These are phyloP conservation scores for Pholiota microspora DNA, from an alignment of 768 basidiomycete genomes.

Conservation along the genomic window DNA sequence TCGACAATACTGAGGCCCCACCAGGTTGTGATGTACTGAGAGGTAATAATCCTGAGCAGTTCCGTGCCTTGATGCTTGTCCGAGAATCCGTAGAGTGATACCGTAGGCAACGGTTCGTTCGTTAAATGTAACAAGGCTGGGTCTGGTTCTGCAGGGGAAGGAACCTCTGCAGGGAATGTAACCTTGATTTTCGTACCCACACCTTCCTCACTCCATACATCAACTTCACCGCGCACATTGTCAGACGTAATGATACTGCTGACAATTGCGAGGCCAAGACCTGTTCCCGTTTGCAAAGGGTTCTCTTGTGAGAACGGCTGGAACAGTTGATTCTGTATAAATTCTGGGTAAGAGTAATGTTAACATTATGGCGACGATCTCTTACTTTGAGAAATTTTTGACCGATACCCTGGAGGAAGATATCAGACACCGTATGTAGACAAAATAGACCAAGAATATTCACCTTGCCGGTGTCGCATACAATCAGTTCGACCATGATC, in stretches of 20 bases:
- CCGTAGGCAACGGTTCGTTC: constrained; percentile 41
- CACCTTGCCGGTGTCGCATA: constrained; percentile 89
- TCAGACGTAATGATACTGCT: constrained; percentile 87
- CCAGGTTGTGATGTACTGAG: constrained; percentile 67
- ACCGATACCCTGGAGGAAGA: constrained; percentile 70
- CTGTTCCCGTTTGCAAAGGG: constrained; percentile 89
- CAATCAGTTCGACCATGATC: constrained; percentile 78
- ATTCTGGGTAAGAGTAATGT: neutral
- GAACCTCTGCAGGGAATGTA: constrained; percentile 69
- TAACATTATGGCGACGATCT: neutral
- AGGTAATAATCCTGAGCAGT: constrained; percentile 61
- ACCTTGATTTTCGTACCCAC: constrained; percentile 91
- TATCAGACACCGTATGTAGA: neutral
- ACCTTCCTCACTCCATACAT: constrained; percentile 90
- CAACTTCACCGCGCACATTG: constrained; percentile 86
- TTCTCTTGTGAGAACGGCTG: constrained; percentile 98
- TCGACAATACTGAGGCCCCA: constrained; percentile 68
- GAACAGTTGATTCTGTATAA: constrained; percentile 80
- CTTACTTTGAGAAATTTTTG: constrained; percentile 85
- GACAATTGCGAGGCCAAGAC: constrained; percentile 92
- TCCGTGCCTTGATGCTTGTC: constrained; percentile 59
- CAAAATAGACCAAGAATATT: constrained; percentile 6
- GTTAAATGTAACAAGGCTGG: constrained; percentile 46
- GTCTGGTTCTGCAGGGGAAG: constrained; percentile 24
- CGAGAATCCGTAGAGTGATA: constrained; percentile 77